Evolutionary conservation across 1,284 basidiomycete species (phyloP).

Genomic region (Meira nashicola): DNA sequence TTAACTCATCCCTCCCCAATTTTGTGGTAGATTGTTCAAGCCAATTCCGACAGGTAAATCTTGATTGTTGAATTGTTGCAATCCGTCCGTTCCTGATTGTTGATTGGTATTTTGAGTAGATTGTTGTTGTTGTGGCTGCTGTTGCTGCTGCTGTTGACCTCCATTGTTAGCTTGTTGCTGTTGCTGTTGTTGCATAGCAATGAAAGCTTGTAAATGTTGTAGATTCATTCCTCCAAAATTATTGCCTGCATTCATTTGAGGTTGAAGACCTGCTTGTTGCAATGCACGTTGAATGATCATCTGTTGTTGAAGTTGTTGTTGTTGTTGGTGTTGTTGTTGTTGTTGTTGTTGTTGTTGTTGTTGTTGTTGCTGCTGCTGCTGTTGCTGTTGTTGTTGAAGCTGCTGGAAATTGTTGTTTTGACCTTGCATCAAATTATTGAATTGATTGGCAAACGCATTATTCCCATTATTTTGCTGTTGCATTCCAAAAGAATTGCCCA

Average conservation of each 20-base stretch:
- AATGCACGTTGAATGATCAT: not conserved
- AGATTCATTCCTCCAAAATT: not conserved
- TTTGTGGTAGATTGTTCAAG: not conserved
- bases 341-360: not conserved
- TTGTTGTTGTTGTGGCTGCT: not conserved
- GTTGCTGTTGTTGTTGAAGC: not conserved
- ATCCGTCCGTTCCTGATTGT: not conserved
- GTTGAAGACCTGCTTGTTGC: conserved; percentile 2
- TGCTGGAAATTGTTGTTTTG: not conserved
- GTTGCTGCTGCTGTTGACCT: not conserved
- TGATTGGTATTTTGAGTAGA: not conserved
- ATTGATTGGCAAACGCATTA: not conserved
- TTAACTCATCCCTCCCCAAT: not conserved
- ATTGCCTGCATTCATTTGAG: not conserved
- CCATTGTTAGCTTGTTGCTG: not conserved
- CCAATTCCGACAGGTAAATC: not conserved
- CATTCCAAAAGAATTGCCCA: not conserved
- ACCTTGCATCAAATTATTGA: not conserved
- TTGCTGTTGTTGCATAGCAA: conserved; percentile 4
- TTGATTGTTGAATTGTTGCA: not conserved
- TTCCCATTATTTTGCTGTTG: not conserved
- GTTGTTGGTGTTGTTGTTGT: conserved; percentile 4
- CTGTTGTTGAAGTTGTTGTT: not conserved
- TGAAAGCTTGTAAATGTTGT: conserved; percentile 6
- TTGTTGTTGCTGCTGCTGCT: not conserved